Percentiles rank a stretch among this genome's conserved stretches.
These are phyloP conservation scores for Pseudonitzschia pungens DNA, from an alignment of 108 stramenopile genomes.

Conservation along the genomic window DNA sequence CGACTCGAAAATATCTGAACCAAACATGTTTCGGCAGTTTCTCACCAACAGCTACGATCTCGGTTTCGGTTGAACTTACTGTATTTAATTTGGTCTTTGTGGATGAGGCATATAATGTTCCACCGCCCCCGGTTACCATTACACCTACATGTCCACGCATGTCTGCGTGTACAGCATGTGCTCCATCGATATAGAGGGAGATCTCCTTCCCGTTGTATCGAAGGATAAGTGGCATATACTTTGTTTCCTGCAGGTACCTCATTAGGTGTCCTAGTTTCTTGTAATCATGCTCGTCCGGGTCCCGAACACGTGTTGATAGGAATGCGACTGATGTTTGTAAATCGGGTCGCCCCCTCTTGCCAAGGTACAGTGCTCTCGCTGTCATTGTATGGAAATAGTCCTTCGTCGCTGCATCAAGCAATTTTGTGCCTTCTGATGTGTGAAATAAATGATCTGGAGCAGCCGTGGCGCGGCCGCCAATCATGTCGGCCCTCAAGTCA, in stretches of 20 bases:
- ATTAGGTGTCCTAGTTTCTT: too few species aligned
- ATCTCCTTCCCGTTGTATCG: constrained; percentile 7
- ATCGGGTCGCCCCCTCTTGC: constrained; percentile 41
- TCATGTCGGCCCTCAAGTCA: constrained; percentile 2
- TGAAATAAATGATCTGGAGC: constrained; percentile 39
- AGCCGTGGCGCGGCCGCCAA: constrained; percentile 11
- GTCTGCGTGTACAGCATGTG: constrained; percentile 27
- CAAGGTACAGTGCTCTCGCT: constrained; percentile 33
- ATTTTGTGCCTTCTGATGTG: constrained; percentile 1
- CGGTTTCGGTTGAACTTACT: constrained; percentile 40
- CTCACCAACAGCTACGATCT: constrained; percentile 33
- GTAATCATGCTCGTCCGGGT: too few species aligned
- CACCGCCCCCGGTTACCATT: too few species aligned
- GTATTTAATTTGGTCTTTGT: constrained; percentile 30
- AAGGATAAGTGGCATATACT: constrained; percentile 19
- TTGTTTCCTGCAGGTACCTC: constrained; percentile 35
- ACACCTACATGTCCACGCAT: constrained; percentile 33
- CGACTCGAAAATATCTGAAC: constrained; percentile 39
- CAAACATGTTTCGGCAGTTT: constrained; percentile 28
- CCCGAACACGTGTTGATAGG: constrained; percentile 25
- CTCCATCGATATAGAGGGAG: constrained; percentile 32
- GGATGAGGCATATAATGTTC: constrained; percentile 2
- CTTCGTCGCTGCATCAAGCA: too few species aligned
- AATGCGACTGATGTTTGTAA: constrained; percentile 9
- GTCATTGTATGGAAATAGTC: constrained; percentile 17